Percentiles rank a stretch among this genome's conserved stretches.
Evolutionary conservation across 2,329 filamentous ascomycete genomes (phyloP).

Genomic region (Cytospora mali): DNA sequence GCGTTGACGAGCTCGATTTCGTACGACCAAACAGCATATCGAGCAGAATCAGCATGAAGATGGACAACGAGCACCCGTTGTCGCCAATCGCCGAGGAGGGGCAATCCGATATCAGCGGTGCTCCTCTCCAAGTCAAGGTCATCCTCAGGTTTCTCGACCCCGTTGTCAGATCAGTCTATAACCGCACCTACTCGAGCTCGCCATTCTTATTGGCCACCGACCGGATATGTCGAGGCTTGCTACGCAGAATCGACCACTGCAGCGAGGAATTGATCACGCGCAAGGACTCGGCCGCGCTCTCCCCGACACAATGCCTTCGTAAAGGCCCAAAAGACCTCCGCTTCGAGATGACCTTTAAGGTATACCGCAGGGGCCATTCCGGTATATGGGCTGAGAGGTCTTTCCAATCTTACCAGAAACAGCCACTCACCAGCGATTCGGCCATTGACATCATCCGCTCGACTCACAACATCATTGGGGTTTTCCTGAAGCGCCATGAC

Average conservation of each 20-base stretch:
- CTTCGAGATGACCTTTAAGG: slow-evolving; percentile 52
- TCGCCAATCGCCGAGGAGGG: slow-evolving; percentile 24
- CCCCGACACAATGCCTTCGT: slow-evolving; percentile 34
- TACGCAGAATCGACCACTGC: slow-evolving; percentile 55
- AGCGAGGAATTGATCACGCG: slow-evolving; percentile 56
- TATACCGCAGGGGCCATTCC: slow-evolving; percentile 43
- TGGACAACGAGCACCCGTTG: slow-evolving; percentile 8
- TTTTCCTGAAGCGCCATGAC: slow-evolving; percentile 55
- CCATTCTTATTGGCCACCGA: slow-evolving; percentile 46
- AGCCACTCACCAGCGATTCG: slow-evolving; percentile 45
- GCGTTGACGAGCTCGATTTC: slow-evolving; percentile 18
- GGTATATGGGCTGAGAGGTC: slow-evolving; percentile 48
- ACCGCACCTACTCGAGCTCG: slow-evolving; percentile 51
- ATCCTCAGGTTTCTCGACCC: slow-evolving; percentile 51
- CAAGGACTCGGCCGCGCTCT: slow-evolving; percentile 51
- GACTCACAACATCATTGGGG: slow-evolving; percentile 53
- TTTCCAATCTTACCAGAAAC: slow-evolving; percentile 54
- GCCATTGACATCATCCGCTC: slow-evolving; percentile 52
- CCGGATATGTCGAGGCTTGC: slow-evolving; percentile 51
- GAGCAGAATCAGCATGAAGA: slow-evolving; percentile 8
- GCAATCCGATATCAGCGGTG: not conserved
- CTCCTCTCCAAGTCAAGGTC: slow-evolving; percentile 41
- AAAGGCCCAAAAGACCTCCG: slow-evolving; percentile 45
- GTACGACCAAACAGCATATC: slow-evolving; percentile 5
- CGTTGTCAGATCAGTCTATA: slow-evolving; percentile 45